Evolutionary conservation across 192 early-diverging fungal genomes (phyloP), one percentile per base, ranked within the genome.

Genomic region (Gryganskiella cystojenkinii): DNA sequence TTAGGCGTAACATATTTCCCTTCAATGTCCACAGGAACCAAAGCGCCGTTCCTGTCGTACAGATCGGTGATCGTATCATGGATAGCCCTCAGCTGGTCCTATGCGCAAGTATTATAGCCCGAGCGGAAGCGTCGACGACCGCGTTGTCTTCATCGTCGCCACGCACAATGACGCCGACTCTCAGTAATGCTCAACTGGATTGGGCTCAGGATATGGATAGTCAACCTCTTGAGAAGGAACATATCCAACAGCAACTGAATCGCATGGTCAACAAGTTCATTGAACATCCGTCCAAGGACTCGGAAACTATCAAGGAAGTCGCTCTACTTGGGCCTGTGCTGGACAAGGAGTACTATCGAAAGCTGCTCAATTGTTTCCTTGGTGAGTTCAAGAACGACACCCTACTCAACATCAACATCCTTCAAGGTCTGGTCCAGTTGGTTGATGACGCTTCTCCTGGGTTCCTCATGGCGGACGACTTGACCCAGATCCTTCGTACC

Each of bases 401-500:
- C 2, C 1, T 54, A 14, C 52, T 54, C 3, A 31, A 54, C 17
- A 28, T 54, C 52, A 28, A 54, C 28, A 24, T 54, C 15, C 52
- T 54, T 15, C 52, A 54, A 31, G 52, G 52, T 3, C 3, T 54
- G 4, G 27, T 54, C 11, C 20, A 28, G 14, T 0, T 54, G 0
- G 30, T 54, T 15, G 25, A 54, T 3, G 10, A 4, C 0, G 30
- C 61, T 2, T 19, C 33, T 25, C 49, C 61, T 15, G 28, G 17
- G 9, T 25, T 35, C 24, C 46, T 63, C 24, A 3, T 37, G 7
- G 17, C 61, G 4, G 61, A 63, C 7, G 61, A 63, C 22, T 33
- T 63, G 3, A 46, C 49, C 50, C 50, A 52, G 24, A 65, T 65
- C 37, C 51, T 65, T 20, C 20, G 47, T 2, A 14, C 19, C 7